A percentile compares a stretch with the other conserved stretches of the same genome.
Conservation (phyloP, 805 yeast species). For the Schwanniomyces occidentalis region DNA sequence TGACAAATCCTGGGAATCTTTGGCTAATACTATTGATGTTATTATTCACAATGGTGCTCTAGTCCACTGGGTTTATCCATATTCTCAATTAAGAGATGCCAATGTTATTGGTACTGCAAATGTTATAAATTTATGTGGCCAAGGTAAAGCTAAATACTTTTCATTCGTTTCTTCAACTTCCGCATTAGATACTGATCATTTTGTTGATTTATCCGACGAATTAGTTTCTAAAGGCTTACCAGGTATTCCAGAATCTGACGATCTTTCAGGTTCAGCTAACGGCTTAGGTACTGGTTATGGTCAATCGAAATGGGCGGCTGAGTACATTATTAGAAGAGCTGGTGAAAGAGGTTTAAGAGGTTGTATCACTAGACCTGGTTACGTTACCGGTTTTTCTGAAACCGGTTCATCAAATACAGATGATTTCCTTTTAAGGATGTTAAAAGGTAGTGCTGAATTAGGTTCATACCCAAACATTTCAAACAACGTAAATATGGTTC, state of each 20-base stretch:
- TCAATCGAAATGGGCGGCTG: conserved; percentile 98
- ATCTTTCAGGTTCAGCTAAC: conserved; percentile 71
- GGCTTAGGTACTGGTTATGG: conserved; percentile 95
- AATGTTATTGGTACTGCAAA: conserved; percentile 88
- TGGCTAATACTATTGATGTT: conserved; percentile 67
- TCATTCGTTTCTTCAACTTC: conserved; percentile 96
- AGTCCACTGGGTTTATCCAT: conserved; percentile 99
- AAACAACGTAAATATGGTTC: conserved; percentile 93
- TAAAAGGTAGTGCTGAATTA: conserved; percentile 90
- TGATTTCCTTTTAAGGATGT: conserved; percentile 90
- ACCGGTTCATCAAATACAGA: conserved; percentile 95
- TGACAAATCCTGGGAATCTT: conserved; percentile 53
- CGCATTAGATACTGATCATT: conserved; percentile 81
- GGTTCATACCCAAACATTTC: conserved; percentile 83
- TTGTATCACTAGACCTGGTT: conserved; percentile 92
- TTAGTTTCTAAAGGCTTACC: conserved; percentile 59
- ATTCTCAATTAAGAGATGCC: conserved; percentile 84
- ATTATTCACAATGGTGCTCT: conserved; percentile 96
- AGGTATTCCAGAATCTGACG: conserved; percentile 84
- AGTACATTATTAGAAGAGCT: conserved; percentile 81
- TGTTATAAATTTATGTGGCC: conserved; percentile 72
- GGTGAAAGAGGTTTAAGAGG: conserved; percentile 88
- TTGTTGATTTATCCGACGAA: conserved; percentile 72
- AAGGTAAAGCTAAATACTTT: conserved; percentile 82
- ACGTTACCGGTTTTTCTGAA: conserved; percentile 80